Evolutionary conservation across 2,329 filamentous ascomycete genomes (phyloP), one percentile per base, ranked within the genome.

Genomic region (Diaporthe amygdali): DNA sequence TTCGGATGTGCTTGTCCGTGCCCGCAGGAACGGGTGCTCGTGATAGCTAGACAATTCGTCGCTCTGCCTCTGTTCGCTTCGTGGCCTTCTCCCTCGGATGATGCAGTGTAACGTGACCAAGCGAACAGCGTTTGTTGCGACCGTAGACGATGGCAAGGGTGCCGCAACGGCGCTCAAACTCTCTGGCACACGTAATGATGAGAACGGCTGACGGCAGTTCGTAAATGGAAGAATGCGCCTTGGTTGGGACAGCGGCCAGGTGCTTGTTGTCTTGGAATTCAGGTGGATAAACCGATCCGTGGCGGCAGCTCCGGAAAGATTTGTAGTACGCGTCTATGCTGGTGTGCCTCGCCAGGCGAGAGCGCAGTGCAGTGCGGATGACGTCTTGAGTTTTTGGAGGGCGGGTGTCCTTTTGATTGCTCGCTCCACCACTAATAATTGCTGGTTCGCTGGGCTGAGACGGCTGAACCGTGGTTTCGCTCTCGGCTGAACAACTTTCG

Each of bases 371-470:
- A 41, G 61, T 46, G 68, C 46, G 49, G 49, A 70, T 72, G 71
- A 56, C 68, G 68, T 70, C 70, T 20, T n/a, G 41, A 41, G 56
- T 39, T 66, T 51, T 22, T 44, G 49, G 30, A 25, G 30, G 39
- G 44, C 27, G 64, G 70, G 44, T 66, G 49, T 66, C 51, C 51
- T 39, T 72, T 68, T 72, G 63, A 72, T 71, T 71, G 69, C 71
- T 66, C 64, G 68, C 63, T 71, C 71, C 71, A 72, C 71, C 71
- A 37, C 55, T 54, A 71, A 71, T 68, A 49, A 71, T 41, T 51
- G 47, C n/a, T 49, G 46, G 44, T 30, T 66, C 34, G 71, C 68
- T 64, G 54, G 47, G 70, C 20, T 52, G 51, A 46, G 34, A 51
- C 22, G 32, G 54, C 54, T 71, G 34, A 39, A 27, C 54, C 55